Evolutionary conservation across 129 eudicot species (phyloP), one percentile per base, ranked within the genome.

Genomic region (Flaveria robusta): DNA sequence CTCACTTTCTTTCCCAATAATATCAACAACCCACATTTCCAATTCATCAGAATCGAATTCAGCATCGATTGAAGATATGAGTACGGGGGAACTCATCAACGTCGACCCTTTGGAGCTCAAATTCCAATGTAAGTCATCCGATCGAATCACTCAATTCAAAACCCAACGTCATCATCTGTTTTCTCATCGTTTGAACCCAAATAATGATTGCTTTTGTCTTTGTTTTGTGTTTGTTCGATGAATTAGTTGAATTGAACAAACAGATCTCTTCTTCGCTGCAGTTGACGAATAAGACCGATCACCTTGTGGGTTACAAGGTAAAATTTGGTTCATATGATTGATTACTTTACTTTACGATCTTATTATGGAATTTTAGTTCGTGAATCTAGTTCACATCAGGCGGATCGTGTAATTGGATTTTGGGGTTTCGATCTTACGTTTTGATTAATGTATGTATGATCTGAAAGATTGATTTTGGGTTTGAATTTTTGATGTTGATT

Each of bases 221-320:
- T 9, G 27, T 9, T 43, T 63, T 9, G 27, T 9, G 22, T 63
- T 45, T 74, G 58, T 75, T 47, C 29, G 16, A 47, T 81, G 55
- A 60, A 42, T 42, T 68, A 93, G 98, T 93, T 80, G 98, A 93
- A 81, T 83, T 90, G 26, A 88, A 85, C 84, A 93, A 84, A 78
- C 98, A 93, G 92, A 91, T 93, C 86, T 84, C 92, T 74, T 93
- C 91, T 10, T 81, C 98, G 49, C 84, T 93, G 42, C 91, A 82
- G 63, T 82, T 93, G 49, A 55, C 89, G 2, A 93, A 93, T 74
- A 90, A 90, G 52, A 88, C 97, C 62, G 93, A 88, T 31, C 74
- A 84, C 68, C 81, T 87, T 87, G 93, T 93, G 56, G 98, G 96
- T 55, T 93, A 88, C 86, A 93, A 93, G 98, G 97, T 87, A 73